Evolutionary conservation across 73 alveolate genomes (phyloP).

Genomic region (Tetrahymena malaccensis): DNA sequence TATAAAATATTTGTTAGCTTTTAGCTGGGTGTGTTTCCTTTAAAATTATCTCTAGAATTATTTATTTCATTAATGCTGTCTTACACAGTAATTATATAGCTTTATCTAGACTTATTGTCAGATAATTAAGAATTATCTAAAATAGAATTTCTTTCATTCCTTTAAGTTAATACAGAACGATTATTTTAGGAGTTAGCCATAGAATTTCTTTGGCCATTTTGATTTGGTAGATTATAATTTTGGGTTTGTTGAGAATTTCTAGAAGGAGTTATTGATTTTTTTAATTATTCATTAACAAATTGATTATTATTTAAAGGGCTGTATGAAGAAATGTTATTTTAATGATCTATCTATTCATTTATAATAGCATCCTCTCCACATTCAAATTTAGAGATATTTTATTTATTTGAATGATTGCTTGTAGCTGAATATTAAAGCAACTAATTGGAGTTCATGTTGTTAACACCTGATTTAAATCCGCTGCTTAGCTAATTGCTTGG

Average conservation of each 20-base stretch:
- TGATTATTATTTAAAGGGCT: background rate
- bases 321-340: background rate
- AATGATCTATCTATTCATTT: background rate
- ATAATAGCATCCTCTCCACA: background rate
- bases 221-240: background rate
- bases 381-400: background rate
- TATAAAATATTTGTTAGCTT: background rate
- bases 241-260: background rate
- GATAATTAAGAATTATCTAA: background rate
- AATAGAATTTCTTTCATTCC: background rate
- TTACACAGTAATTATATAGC: background rate
- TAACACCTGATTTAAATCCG: background rate
- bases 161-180: background rate
- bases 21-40: background rate
- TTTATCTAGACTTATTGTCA: background rate
- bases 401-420: background rate
- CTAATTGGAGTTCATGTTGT: background rate
- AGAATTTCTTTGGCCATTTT: background rate
- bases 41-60: background rate
- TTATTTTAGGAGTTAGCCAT: background rate
- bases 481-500: background rate
- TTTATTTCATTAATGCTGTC: background rate
- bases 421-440: background rate
- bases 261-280: background rate
- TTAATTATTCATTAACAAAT: background rate